phyloP scores from a whole-genome alignment of 139 green algal species.

The Haematococcus lacustris region DNA sequence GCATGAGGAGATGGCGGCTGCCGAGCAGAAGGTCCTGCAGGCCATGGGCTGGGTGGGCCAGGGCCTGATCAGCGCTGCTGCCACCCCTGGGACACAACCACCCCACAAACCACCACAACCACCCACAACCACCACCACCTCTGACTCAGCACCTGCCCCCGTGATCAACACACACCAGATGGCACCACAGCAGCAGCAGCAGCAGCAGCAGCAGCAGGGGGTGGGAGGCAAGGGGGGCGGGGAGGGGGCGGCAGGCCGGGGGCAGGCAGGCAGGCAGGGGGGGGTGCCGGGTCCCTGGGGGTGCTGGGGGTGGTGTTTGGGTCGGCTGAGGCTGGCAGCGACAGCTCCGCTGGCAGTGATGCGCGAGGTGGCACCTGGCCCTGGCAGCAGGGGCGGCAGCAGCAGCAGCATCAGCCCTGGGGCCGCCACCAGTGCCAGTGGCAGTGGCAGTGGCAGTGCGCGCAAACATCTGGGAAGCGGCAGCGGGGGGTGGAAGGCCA shows the following conservation, averaged over 20 bases:
- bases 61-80: slow-evolving; percentile 55
- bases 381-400: slow-evolving; percentile 8
- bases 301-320: slow-evolving; percentile 6
- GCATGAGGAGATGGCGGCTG: slow-evolving; percentile 56
- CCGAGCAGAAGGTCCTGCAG: slow-evolving; percentile 58
- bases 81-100: background rate
- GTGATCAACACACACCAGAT: background rate
- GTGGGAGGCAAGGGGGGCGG: background rate
- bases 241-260: no score
- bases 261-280: background rate
- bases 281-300: background rate
- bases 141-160: background rate
- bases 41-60: slow-evolving; percentile 64
- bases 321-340: background rate
- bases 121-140: background rate
- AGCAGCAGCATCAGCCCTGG: slow-evolving; percentile 3
- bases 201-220: background rate
- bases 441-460: background rate
- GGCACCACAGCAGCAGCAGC: background rate
- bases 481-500: background rate
- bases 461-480: background rate
- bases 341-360: background rate
- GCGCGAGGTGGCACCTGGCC: background rate
- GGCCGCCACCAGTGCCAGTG: background rate
- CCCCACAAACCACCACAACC: background rate